Evolutionary conservation across 768 basidiomycete species (phyloP).

Genomic region (Auricularia sp.): DNA sequence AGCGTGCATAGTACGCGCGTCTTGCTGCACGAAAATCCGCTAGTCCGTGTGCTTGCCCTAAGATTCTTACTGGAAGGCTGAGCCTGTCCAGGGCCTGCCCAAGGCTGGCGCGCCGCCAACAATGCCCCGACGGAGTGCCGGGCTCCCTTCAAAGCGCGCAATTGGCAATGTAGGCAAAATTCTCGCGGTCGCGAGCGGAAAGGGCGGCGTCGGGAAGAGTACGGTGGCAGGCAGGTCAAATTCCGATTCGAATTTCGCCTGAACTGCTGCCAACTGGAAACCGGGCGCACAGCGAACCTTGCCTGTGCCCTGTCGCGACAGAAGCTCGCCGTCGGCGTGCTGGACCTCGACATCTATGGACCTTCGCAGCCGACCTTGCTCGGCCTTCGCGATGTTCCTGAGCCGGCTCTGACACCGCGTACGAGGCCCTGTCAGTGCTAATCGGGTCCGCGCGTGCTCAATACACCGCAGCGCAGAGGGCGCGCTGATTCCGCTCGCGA

Average conservation of each 20-base stretch:
- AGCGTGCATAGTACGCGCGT: constrained; percentile 4
- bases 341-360: constrained; percentile 94
- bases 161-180: constrained; percentile 64
- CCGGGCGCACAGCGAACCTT: constrained; percentile 53
- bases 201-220: constrained; percentile 94
- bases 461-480: constrained; percentile 37
- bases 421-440: not conserved
- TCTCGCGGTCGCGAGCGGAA: constrained; percentile 80
- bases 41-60: constrained; percentile 3
- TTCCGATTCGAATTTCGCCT: constrained; percentile 30
- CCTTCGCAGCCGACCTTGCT: constrained; percentile 90
- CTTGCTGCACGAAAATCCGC: constrained; percentile 8
- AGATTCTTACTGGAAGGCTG: not conserved
- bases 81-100: constrained; percentile 27
- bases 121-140: constrained; percentile 27
- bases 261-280: constrained; percentile 1
- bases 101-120: constrained; percentile 25
- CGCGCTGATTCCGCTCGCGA: constrained; percentile 68
- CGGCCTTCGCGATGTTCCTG: constrained; percentile 69
- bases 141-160: constrained; percentile 24
- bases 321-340: constrained; percentile 62
- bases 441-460: not conserved
- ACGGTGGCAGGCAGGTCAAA: constrained; percentile 58
- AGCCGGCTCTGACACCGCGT: constrained; percentile 58
- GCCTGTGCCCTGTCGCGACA: constrained; percentile 52